Evolutionary conservation across 176 grass and related monocot genomes (phyloP).

Genomic region (Thinopyrum elongatum): DNA sequence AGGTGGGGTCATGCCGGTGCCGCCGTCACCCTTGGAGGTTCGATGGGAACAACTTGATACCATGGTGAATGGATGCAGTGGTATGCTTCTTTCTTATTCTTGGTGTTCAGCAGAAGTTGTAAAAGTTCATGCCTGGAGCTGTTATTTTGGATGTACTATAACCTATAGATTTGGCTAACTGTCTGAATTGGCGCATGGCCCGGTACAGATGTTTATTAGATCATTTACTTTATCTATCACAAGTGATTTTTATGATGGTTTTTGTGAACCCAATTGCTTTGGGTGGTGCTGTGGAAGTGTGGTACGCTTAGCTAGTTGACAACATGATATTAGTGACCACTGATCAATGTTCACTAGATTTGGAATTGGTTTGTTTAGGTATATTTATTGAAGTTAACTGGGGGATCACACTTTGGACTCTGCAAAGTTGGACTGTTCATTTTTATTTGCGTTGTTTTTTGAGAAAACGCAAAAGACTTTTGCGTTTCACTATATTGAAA

Average conservation of each 20-base stretch:
- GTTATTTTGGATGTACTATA: background rate
- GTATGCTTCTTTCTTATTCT: conserved; percentile 29
- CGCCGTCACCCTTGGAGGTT: background rate
- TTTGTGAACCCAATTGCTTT: background rate
- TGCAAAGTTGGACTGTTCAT: too few species aligned
- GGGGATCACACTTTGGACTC: background rate
- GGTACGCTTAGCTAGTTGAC: background rate
- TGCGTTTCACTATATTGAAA: too few species aligned
- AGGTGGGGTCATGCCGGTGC: conserved; percentile 47
- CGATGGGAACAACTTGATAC: background rate
- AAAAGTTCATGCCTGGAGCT: background rate
- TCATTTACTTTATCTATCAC: background rate
- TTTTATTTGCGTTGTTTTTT: too few species aligned
- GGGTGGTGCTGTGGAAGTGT: background rate
- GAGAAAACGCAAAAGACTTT: too few species aligned
- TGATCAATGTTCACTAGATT: background rate
- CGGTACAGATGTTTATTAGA: background rate
- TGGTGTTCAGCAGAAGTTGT: background rate
- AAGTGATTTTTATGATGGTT: background rate
- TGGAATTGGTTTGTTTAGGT: background rate
- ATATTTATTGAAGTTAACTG: background rate
- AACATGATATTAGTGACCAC: background rate
- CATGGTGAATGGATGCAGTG: conserved; percentile 5
- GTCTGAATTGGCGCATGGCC: background rate
- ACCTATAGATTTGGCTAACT: background rate